Conservation (phyloP, 257 asterid species). For the Thymus mandschuricus region DNA sequence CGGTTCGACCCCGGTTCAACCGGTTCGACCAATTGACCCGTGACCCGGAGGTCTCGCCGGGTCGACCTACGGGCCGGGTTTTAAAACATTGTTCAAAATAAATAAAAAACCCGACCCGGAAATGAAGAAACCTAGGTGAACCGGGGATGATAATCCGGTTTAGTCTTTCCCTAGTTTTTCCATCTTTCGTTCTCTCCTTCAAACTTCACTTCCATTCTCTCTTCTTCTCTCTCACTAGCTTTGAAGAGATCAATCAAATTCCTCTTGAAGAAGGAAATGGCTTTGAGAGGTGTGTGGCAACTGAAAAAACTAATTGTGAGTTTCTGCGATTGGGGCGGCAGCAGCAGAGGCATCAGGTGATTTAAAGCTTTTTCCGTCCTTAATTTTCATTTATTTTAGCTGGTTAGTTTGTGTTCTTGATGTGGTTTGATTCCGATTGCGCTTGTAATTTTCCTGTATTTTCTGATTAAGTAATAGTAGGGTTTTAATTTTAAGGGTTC, state of each 20-base stretch:
- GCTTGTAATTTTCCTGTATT: constrained; percentile 2
- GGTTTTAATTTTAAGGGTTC: neutral
- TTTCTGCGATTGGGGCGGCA: constrained; percentile 85
- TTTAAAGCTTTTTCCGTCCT: neutral
- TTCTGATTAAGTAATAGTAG: neutral
- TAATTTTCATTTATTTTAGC: neutral
- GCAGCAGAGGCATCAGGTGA: constrained; percentile 94
- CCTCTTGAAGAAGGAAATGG: constrained; percentile 43
- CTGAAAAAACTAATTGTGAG: constrained; percentile 74
- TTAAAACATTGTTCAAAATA: too few species aligned
- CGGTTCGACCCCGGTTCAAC: too few species aligned
- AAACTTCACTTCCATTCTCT: neutral
- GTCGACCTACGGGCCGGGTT: too few species aligned
- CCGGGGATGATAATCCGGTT: neutral
- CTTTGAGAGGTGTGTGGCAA: constrained; percentile 91
- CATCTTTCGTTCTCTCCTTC: neutral
- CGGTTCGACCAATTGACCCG: too few species aligned
- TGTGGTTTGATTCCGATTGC: neutral
- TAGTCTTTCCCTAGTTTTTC: constrained; percentile 15
- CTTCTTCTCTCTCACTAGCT: neutral
- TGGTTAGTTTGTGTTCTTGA: constrained; percentile 2
- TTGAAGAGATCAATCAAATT: neutral
- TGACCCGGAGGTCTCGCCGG: too few species aligned
- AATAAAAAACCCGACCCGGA: too few species aligned
- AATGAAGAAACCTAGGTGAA: neutral